These are phyloP conservation scores for Mucor racemosus DNA, from an alignment of 371 early-diverging fungal genomes.

Conservation along the genomic window DNA sequence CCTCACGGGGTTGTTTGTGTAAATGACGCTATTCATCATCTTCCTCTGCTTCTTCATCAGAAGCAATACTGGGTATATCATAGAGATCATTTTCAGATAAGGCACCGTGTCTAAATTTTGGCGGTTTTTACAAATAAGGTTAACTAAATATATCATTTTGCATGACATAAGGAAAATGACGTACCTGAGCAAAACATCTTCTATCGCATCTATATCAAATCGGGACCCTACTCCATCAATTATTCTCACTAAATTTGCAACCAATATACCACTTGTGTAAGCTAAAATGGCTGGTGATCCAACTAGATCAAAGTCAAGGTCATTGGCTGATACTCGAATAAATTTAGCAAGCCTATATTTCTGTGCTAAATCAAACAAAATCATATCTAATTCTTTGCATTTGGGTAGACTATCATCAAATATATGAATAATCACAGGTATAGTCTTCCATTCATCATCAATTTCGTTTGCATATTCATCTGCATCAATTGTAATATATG, in stretches of 20 bases:
- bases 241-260: constrained; percentile 57
- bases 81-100: constrained; percentile 45
- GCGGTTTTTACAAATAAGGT: constrained; percentile 7
- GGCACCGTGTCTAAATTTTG: constrained; percentile 34
- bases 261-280: constrained; percentile 51
- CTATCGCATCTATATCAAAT: constrained; percentile 46
- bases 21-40: constrained; percentile 3
- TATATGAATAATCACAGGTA: constrained; percentile 56
- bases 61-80: constrained; percentile 21
- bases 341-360: constrained; percentile 58
- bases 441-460: constrained; percentile 50
- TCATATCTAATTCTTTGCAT: constrained; percentile 45
- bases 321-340: constrained; percentile 51
- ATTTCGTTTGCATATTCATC: constrained; percentile 52
- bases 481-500: constrained; percentile 35
- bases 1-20: constrained; percentile 3
- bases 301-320: constrained; percentile 56
- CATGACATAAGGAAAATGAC: constrained; percentile 25
- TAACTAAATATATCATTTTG: constrained; percentile 8
- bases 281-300: constrained; percentile 59
- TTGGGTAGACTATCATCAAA: constrained; percentile 48
- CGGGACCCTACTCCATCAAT: constrained; percentile 45
- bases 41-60: constrained; percentile 4
- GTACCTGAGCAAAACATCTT: constrained; percentile 45
- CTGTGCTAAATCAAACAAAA: constrained; percentile 38